A percentile compares a stretch with the other conserved stretches of the same genome.
phyloP scores from a whole-genome alignment of 192 early-diverging fungal species.

The Diversispora epigaea region DNA sequence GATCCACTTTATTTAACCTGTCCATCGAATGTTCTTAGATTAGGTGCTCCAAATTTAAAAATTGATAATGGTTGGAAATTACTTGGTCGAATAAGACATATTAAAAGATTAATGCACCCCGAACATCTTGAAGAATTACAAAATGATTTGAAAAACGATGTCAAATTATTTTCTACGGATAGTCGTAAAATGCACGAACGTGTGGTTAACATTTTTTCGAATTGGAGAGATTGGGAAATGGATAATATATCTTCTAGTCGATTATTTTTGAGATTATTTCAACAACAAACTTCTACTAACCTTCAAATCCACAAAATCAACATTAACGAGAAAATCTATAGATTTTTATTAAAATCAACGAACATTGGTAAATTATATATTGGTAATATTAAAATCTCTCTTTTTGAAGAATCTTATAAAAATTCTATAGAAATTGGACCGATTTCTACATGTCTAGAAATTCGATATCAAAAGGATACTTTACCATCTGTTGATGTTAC shows the following conservation, averaged over 20 bases:
- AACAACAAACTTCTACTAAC: slow-evolving; percentile 10
- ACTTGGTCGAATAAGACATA: slow-evolving; percentile 63
- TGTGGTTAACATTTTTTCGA: slow-evolving; percentile 48
- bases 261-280: slow-evolving; percentile 52
- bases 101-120: slow-evolving; percentile 47
- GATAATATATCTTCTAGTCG: slow-evolving; percentile 45
- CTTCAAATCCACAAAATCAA: slow-evolving; percentile 14
- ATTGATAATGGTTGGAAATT: slow-evolving; percentile 77
- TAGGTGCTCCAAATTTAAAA: slow-evolving; percentile 62
- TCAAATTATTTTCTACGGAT: slow-evolving; percentile 36
- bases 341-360: slow-evolving; percentile 38
- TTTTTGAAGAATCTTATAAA: slow-evolving; percentile 53
- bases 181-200: slow-evolving; percentile 47
- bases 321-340: slow-evolving; percentile 30
- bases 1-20: slow-evolving; percentile 68
- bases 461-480: slow-evolving; percentile 7
- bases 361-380: slow-evolving; percentile 46
- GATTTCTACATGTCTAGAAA: slow-evolving; percentile 44
- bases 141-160: slow-evolving; percentile 39
- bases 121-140: slow-evolving; percentile 41
- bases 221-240: slow-evolving; percentile 69
- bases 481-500: slow-evolving; percentile 2
- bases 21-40: slow-evolving; percentile 61
- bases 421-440: slow-evolving; percentile 46
- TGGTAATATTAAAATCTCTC: slow-evolving; percentile 43